phyloP scores from a whole-genome alignment of 2,329 filamentous ascomycete species.

The Xylariaceae sp. region DNA sequence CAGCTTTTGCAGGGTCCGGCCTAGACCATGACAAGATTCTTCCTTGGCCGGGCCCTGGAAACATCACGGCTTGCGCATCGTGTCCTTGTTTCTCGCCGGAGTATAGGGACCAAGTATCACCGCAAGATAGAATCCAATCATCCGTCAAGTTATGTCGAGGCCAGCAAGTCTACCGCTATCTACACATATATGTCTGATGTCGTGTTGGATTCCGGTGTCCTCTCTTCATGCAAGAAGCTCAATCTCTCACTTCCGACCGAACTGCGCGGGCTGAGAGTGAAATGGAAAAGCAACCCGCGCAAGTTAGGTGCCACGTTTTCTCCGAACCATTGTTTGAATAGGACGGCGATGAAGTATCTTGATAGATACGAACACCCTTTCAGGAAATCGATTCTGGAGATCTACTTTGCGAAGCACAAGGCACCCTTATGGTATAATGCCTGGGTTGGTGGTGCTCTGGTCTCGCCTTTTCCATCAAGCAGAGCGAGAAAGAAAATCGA shows the following conservation, averaged over 20 bases:
- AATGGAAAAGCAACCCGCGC: slow-evolving; percentile 16
- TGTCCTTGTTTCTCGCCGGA: slow-evolving; percentile 6
- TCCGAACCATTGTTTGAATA: slow-evolving; percentile 32
- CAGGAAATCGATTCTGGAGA: slow-evolving; percentile 32
- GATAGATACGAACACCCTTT: slow-evolving; percentile 33
- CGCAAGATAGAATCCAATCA: neutral
- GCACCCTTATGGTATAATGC: slow-evolving; percentile 32
- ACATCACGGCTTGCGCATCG: slow-evolving; percentile 5
- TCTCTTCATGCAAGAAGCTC: slow-evolving; percentile 44
- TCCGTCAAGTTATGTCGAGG: neutral
- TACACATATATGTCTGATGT: no score
- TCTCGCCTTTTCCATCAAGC: slow-evolving; percentile 19
- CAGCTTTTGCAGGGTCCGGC: slow-evolving; percentile 9
- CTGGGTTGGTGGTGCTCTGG: neutral
- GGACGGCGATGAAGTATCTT: slow-evolving; percentile 33
- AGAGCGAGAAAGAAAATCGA: slow-evolving; percentile 24
- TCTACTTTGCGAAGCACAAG: slow-evolving; percentile 33
- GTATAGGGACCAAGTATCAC: neutral
- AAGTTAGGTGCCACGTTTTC: slow-evolving; percentile 12
- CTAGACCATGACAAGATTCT: slow-evolving; percentile 28
- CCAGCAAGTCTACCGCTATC: neutral
- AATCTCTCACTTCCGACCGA: slow-evolving; percentile 38
- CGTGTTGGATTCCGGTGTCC: slow-evolving; percentile 21
- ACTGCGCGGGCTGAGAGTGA: slow-evolving; percentile 12
- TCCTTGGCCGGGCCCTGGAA: slow-evolving; percentile 15